A percentile compares a stretch with the other conserved stretches of the same genome.
Evolutionary conservation across 305 asterid genomes (phyloP).

Genomic region (Fraxinus xanthoxyloides): DNA sequence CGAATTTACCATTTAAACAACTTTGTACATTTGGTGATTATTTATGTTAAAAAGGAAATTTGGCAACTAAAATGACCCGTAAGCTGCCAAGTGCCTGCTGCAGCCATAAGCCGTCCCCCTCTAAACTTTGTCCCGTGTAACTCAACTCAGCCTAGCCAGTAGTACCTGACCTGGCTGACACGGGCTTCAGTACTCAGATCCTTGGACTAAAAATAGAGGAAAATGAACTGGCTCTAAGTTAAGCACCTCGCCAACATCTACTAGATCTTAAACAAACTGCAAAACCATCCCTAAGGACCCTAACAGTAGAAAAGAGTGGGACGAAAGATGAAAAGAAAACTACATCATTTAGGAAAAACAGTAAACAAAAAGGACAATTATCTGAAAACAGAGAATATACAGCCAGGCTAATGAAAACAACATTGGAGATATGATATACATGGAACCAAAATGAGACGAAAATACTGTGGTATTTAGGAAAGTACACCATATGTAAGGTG

Average conservation of each 20-base stretch:
- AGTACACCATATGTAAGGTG: not conserved
- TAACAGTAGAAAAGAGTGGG: too few species aligned
- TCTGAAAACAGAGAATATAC: too few species aligned
- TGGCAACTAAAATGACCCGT: not conserved
- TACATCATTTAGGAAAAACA: too few species aligned
- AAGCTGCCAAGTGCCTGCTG: not conserved
- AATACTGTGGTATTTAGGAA: not conserved
- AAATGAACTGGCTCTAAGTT: too few species aligned
- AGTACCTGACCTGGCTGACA: not conserved
- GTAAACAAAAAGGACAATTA: too few species aligned
- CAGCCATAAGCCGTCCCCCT: not conserved
- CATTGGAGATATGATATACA: too few species aligned
- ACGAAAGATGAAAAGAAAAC: too few species aligned
- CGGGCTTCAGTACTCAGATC: not conserved
- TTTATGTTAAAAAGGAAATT: not conserved
- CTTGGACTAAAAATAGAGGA: not conserved
- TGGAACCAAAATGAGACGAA: not conserved
- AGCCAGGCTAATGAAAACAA: too few species aligned
- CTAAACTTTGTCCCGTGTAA: not conserved
- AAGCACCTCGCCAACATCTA: too few species aligned
- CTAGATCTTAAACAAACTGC: too few species aligned
- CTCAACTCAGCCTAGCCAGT: not conserved
- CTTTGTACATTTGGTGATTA: not conserved
- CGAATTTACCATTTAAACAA: not conserved
- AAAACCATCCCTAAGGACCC: too few species aligned